phyloP scores from a whole-genome alignment of 129 eudicot genomes.

The Glebionis coronaria region DNA sequence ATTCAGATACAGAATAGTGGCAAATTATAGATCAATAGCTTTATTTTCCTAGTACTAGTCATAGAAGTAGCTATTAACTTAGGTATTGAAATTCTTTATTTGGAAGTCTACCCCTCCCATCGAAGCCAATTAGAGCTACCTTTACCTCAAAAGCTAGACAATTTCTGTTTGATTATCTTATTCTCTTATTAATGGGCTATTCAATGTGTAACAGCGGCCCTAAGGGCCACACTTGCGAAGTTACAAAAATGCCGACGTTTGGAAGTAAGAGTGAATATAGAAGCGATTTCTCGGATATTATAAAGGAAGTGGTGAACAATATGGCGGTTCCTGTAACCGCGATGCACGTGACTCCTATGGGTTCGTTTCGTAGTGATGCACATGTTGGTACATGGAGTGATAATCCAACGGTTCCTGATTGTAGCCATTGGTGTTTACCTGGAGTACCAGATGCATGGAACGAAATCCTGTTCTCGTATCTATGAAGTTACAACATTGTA shows the following conservation, averaged over 20 bases:
- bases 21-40: no score
- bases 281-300: slow-evolving; percentile 55
- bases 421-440: slow-evolving; percentile 98
- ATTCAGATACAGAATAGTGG: neutral
- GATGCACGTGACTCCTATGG: slow-evolving; percentile 86
- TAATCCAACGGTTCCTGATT: slow-evolving; percentile 77
- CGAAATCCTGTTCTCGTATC: slow-evolving; percentile 62
- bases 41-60: no score
- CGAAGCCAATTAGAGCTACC: neutral
- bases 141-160: slow-evolving; percentile 2
- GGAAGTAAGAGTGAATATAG: slow-evolving; percentile 35
- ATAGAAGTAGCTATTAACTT: neutral
- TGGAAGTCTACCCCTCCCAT: neutral
- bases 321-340: slow-evolving; percentile 66
- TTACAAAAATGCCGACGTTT: slow-evolving; percentile 47
- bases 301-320: slow-evolving; percentile 48
- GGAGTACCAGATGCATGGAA: slow-evolving; percentile 98
- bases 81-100: neutral
- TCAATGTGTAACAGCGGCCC: slow-evolving; percentile 43
- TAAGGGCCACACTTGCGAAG: slow-evolving; percentile 57
- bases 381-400: slow-evolving; percentile 96
- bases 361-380: slow-evolving; percentile 85
- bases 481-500: neutral
- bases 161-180: neutral
- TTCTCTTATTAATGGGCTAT: neutral